These are phyloP conservation scores for Aspergillus biplanus DNA, from an alignment of 495 filamentous ascomycete genomes.

Conservation along the genomic window DNA sequence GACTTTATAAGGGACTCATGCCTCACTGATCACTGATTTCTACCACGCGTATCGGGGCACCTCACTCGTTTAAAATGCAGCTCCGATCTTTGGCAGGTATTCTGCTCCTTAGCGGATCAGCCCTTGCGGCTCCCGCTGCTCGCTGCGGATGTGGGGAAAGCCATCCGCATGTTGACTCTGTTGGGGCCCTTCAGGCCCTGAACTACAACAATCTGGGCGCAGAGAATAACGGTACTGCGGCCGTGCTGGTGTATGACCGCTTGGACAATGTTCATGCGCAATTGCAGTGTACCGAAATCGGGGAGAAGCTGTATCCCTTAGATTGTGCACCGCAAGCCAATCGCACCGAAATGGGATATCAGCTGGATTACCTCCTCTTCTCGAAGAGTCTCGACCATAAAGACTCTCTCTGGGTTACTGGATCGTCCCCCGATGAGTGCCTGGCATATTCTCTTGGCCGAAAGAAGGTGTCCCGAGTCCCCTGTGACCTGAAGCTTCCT, in stretches of 20 bases:
- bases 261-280: conserved; percentile 21
- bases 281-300: conserved; percentile 28
- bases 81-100: conserved; percentile 12
- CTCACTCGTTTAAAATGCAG: conserved; percentile 17
- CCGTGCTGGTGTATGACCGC: conserved; percentile 28
- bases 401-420: conserved; percentile 27
- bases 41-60: not conserved
- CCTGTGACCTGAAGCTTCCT: conserved; percentile 26
- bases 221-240: conserved; percentile 35
- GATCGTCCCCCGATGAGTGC: conserved; percentile 8
- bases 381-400: conserved; percentile 19
- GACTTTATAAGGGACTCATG: conserved; percentile 3
- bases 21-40: not conserved
- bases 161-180: conserved; percentile 17
- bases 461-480: conserved; percentile 11
- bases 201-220: conserved; percentile 38
- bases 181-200: conserved; percentile 29
- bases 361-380: conserved; percentile 34
- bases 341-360: conserved; percentile 30
- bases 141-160: conserved; percentile 2
- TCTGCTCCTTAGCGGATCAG: conserved; percentile 19
- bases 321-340: conserved; percentile 11
- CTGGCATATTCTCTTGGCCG: conserved; percentile 23
- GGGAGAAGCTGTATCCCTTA: conserved; percentile 30
- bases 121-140: conserved; percentile 21